Base-by-base conservation (phyloP, 129 eudicot genomes). In the Flaveria trinervia region DNA sequence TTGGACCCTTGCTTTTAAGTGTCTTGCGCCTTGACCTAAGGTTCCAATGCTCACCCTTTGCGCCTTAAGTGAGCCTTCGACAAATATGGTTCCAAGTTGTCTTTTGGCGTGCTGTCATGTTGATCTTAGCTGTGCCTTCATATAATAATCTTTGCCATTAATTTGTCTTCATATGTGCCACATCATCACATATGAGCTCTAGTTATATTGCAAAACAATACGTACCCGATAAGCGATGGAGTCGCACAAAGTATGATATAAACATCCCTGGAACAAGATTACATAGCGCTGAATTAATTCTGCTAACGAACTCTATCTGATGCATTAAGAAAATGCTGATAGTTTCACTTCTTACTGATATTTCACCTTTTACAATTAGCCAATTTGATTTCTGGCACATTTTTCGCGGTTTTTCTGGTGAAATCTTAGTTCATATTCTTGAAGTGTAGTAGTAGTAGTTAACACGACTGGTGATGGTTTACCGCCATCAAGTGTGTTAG, bases 81-180 rank as follows among this genome's bases (percentile, higher is more conserved):
- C 41, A 36, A 36, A 36, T 36, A 36, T 36, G 41, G 41, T 36
- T 36, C 41, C 41, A 57, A 10, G 67, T 41, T 36, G 52, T 54
- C 72, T 16, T 50, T 71, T 50, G 48, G 28, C 48, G n/a, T 14
- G 77, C 51, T 50, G 48, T 16, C 62, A 4, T 22, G 77, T 73
- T 74, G 26, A 60, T 56, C 55, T 73, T 41, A 56, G 33, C 55
- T 20, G 41, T 30, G 36, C 36, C 36, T 30, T 30, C 20, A 0
- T 11, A 18, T 57, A 15, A 16, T 18, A 43, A 22, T 61, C 23
- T 23, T 61, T 60, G 78, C 70, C 26, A 28, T 64, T 44, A 67
- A 12, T 22, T 48, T 54, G 68, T 7, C 45, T 64, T 14, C 6
- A 46, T 65, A 62, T 12, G 41, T 62, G 69, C 17, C 61, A 9